Evolutionary conservation across 2,329 filamentous ascomycete species (phyloP).

Genomic region (Trichoderma sp.): DNA sequence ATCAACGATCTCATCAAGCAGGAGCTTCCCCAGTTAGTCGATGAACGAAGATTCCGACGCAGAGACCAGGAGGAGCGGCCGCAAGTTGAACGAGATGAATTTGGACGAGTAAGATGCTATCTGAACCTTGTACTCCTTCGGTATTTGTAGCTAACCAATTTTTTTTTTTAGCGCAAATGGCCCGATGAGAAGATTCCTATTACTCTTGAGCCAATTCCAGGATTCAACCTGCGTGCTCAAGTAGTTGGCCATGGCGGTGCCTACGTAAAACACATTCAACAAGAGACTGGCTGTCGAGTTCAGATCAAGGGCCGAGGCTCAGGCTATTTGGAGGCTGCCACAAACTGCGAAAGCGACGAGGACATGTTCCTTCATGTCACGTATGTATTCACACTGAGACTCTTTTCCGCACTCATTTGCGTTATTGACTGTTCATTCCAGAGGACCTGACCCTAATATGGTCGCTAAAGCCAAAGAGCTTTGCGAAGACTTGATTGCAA

Average conservation of each 20-base stretch:
- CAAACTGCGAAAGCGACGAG: slow-evolving; percentile 89
- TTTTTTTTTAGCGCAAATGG: slow-evolving; percentile 80
- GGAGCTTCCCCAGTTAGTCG: slow-evolving; percentile 91
- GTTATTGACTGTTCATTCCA: slow-evolving; percentile 41
- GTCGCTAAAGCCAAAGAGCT: slow-evolving; percentile 85
- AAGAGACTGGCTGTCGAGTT: slow-evolving; percentile 91
- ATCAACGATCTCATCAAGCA: slow-evolving; percentile 96
- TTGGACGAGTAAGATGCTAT: slow-evolving; percentile 65
- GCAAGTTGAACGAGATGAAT: slow-evolving; percentile 83
- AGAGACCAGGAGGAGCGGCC: slow-evolving; percentile 70
- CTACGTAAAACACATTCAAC: slow-evolving; percentile 97
- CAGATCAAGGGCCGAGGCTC: slow-evolving; percentile 98
- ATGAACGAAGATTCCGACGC: slow-evolving; percentile 87
- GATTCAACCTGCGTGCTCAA: slow-evolving; percentile 94
- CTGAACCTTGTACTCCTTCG: slow-evolving; percentile 23
- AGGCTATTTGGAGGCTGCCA: slow-evolving; percentile 86
- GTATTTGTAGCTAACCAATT: slow-evolving; percentile 18
- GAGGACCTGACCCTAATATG: slow-evolving; percentile 82
- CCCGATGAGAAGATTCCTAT: slow-evolving; percentile 94
- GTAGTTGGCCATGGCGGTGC: slow-evolving; percentile 92
- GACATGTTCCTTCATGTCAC: slow-evolving; percentile 96
- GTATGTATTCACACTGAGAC: slow-evolving; percentile 55
- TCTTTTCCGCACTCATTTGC: slow-evolving; percentile 32
- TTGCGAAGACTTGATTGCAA: slow-evolving; percentile 82
- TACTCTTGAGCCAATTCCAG: slow-evolving; percentile 83